A percentile compares a stretch with the other conserved stretches of the same genome.
Conservation (phyloP, 2,329 filamentous ascomycete genomes). For the Scortechinia acanthostroma region DNA sequence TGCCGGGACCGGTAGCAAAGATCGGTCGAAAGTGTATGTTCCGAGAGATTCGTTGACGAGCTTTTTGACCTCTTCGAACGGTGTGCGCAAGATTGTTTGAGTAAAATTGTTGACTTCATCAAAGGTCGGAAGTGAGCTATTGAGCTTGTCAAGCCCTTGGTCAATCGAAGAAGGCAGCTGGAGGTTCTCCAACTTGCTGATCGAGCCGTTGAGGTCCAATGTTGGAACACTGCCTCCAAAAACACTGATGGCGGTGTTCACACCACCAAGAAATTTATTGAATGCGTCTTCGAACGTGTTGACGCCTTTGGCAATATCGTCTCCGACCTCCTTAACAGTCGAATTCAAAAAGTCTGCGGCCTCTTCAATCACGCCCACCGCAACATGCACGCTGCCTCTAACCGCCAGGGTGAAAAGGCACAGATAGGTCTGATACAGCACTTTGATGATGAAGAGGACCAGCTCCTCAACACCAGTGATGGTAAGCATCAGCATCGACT, state of each 20-base stretch:
- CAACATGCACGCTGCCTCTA: constrained; percentile 70
- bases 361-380: constrained; percentile 43
- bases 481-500: constrained; percentile 70
- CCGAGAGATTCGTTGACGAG: constrained; percentile 70
- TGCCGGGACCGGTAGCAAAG: constrained; percentile 72
- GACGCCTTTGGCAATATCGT: constrained; percentile 27
- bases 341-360: constrained; percentile 53
- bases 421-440: constrained; percentile 82
- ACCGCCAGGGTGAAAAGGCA: constrained; percentile 83
- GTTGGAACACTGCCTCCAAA: background rate
- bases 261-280: background rate
- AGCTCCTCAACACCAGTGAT: constrained; percentile 80
- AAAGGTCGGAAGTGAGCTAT: constrained; percentile 35
- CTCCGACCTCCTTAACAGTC: constrained; percentile 31
- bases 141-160: constrained; percentile 34
- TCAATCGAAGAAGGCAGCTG: constrained; percentile 12
- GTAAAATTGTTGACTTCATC: constrained; percentile 59
- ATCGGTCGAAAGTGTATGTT: constrained; percentile 71
- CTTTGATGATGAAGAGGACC: constrained; percentile 84
- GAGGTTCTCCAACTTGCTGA: background rate
- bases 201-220: background rate
- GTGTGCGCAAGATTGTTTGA: constrained; percentile 62
- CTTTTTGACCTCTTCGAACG: constrained; percentile 77
- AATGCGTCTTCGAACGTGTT: constrained; percentile 6
- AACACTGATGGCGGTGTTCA: background rate